A percentile compares a stretch with the other conserved stretches of the same genome.
phyloP scores from a whole-genome alignment of 2,329 filamentous ascomycete species.

The Alternaria gaisen region DNA sequence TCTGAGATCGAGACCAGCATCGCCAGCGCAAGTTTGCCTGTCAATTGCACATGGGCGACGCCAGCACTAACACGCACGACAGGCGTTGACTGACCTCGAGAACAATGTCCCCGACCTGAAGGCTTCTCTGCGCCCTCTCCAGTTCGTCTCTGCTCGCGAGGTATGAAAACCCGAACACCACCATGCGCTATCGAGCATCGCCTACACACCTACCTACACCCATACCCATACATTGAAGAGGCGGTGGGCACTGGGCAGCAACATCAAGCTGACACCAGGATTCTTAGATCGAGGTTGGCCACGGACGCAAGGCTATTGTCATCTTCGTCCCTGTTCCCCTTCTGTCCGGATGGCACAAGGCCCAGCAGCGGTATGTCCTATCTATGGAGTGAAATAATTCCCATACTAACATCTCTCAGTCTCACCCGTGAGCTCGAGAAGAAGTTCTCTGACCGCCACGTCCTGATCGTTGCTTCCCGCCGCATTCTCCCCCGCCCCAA shows the following conservation, averaged over 20 bases:
- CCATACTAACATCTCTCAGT: conserved; percentile 59
- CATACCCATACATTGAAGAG: conserved; percentile 55
- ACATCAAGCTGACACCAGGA: conserved; percentile 64
- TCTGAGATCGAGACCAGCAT: conserved; percentile 98
- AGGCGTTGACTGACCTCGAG: conserved; percentile 95
- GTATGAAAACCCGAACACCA: conserved; percentile 69
- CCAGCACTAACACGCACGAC: conserved; percentile 27
- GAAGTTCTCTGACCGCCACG: conserved; percentile 99
- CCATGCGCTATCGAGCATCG: conserved; percentile 41
- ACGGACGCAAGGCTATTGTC: conserved; percentile 99
- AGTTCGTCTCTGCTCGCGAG: conserved; percentile 99
- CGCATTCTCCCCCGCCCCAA: conserved; percentile 98
- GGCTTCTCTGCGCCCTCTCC: conserved; percentile 93
- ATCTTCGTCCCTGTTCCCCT: conserved; percentile 99
- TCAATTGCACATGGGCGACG: conserved; percentile 11
- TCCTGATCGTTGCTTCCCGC: conserved; percentile 98
- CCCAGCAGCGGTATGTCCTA: conserved; percentile 92
- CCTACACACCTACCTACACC: conserved; percentile 33
- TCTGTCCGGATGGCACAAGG: conserved; percentile 98
- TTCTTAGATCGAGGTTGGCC: conserved; percentile 97
- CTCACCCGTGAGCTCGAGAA: conserved; percentile 99
- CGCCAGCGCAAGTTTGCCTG: conserved; percentile 75
- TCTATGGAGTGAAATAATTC: neutral
- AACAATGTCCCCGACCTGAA: conserved; percentile 98
- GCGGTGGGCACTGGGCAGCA: conserved; percentile 66